phyloP scores from a whole-genome alignment of 768 basidiomycete species.

The Tricholomella constricta region DNA sequence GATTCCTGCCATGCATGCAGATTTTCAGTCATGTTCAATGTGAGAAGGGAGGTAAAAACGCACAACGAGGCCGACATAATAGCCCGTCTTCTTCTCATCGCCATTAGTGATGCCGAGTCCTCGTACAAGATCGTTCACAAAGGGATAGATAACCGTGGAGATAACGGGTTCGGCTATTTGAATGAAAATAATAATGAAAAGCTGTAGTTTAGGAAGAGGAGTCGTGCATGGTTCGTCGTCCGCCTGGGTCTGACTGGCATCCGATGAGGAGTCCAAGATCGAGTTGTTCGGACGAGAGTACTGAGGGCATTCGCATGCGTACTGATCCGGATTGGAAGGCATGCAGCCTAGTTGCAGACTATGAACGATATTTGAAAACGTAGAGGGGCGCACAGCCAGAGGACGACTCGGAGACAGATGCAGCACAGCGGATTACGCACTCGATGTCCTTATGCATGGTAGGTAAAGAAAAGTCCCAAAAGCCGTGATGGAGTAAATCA shows the following conservation, averaged over 20 bases:
- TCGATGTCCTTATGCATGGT: background rate
- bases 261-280: background rate
- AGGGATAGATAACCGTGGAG: slow-evolving; percentile 41
- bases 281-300: background rate
- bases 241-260: background rate
- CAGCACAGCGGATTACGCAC: background rate
- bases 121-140: slow-evolving; percentile 38
- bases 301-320: background rate
- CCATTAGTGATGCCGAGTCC: slow-evolving; percentile 38
- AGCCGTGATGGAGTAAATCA: background rate
- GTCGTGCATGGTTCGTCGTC: slow-evolving; percentile 12
- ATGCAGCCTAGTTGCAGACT: background rate
- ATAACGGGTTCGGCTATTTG: slow-evolving; percentile 39
- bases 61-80: slow-evolving; percentile 44
- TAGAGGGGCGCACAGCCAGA: background rate
- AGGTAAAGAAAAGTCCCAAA: background rate
- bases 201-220: slow-evolving; percentile 33
- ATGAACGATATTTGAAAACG: background rate
- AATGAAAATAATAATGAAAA: slow-evolving; percentile 31
- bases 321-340: background rate
- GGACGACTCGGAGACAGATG: background rate
- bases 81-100: slow-evolving; percentile 40
- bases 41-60: slow-evolving; percentile 11
- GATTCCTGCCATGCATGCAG: slow-evolving; percentile 28
- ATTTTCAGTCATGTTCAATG: background rate